These are phyloP conservation scores for Pyronema omphalodes DNA, from an alignment of 495 filamentous ascomycete genomes.

Conservation along the genomic window DNA sequence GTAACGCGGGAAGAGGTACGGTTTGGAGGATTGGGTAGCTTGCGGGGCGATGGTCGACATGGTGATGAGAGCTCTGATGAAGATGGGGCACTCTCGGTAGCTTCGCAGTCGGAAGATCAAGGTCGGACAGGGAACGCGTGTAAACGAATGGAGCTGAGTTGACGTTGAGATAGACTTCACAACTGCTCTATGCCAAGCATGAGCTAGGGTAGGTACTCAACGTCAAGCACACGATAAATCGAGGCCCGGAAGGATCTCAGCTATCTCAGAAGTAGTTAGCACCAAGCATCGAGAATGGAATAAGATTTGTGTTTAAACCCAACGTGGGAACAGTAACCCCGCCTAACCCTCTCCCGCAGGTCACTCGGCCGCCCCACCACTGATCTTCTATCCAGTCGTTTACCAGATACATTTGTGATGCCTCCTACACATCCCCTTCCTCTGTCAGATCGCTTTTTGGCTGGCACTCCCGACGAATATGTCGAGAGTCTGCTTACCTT, in stretches of 20 bases:
- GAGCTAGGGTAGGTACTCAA: not conserved
- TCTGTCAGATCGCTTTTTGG: conserved; percentile 35
- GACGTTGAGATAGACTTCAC: conserved; percentile 2
- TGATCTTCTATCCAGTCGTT: not conserved
- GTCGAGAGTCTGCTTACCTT: conserved; percentile 63
- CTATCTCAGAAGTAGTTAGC: too few species aligned
- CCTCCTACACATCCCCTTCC: conserved; percentile 37
- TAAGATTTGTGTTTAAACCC: too few species aligned
- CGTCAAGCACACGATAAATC: too few species aligned
- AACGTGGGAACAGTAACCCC: not conserved
- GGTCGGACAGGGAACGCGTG: not conserved
- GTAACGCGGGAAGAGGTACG: conserved; percentile 27
- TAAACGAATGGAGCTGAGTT: not conserved
- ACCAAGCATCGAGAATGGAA: too few species aligned
- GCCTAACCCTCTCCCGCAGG: not conserved
- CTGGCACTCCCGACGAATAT: conserved; percentile 43
- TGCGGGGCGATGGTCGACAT: conserved; percentile 62
- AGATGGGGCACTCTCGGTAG: not conserved
- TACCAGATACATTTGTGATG: conserved; percentile 20
- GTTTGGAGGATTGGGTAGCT: conserved; percentile 51
- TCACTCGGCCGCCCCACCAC: not conserved
- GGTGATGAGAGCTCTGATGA: conserved; percentile 12
- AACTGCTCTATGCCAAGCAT: not conserved
- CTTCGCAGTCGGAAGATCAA: not conserved
- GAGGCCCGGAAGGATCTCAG: too few species aligned